Base-by-base conservation (phyloP, 2,329 filamentous ascomycete genomes). In the Plectosphaerella plurivora region DNA sequence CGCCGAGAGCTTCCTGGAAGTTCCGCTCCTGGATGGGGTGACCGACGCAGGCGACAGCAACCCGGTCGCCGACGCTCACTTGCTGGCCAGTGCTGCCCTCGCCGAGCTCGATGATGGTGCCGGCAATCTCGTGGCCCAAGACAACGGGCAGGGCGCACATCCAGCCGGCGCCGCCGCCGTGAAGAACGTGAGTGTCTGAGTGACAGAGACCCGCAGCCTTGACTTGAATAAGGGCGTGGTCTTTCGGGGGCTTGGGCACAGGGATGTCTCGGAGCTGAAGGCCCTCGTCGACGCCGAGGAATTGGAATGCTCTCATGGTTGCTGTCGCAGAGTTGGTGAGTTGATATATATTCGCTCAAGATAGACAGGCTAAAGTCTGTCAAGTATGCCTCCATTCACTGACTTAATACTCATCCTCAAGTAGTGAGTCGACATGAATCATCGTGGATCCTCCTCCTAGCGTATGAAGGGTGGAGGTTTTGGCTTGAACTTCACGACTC, bases 161-260 rank as follows among this genome's bases (percentile, higher is more conserved):
- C 51, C 51, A 55, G 12, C 47, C 53, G 7, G 48, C 53, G 24
- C 53, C 53, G 14, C 51, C 53, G 33, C 53, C 53, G 20, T 51
- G 24, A 4, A 55, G 45, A 16, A 55, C 53, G n/a, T 55, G 51
- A 3, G 51, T 53, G n/a, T 55, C 53, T 11, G 51, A 55, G 28
- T 53, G 51, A 41, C 49, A 55, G 24, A 55, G 51, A 16, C 53
- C 53, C 24, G 51, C 49, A 18, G 53, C 53, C 7, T 55, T 53
- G 20, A 53, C 49, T 0, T 22, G 41, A 41, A 53, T 28, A 3
- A 55, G 49, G 8, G 45, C 51, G 11, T 53, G 24, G 35, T 37
- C 18, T 7, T 45, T 16, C 24, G 20, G 8, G 1, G 51, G 45
- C 7, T 49, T 49, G 11, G 51, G 51, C 5, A 50, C 25, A 4